Evolutionary conservation across 2,329 filamentous ascomycete genomes (phyloP).

Genomic region (Plectosphaerella cucumerina): DNA sequence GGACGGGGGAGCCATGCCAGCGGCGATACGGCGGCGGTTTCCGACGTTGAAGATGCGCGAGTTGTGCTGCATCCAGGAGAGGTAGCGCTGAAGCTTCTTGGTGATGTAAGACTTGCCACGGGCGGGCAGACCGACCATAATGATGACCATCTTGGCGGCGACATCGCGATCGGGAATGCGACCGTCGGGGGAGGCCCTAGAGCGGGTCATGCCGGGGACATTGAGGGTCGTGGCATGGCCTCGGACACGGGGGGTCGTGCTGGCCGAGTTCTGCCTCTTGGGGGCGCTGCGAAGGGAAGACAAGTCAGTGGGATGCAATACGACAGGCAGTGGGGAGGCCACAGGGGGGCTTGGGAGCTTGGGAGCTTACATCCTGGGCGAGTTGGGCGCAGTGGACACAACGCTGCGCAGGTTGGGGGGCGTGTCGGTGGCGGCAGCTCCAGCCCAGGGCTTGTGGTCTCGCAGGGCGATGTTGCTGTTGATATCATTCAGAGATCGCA

Average conservation of each 20-base stretch:
- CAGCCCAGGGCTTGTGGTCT: constrained; percentile 14
- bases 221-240: constrained; percentile 91
- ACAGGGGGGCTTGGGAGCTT: constrained; percentile 6
- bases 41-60: constrained; percentile 97
- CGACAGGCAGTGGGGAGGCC: neutral
- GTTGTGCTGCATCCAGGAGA: constrained; percentile 97
- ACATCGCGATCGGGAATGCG: constrained; percentile 92
- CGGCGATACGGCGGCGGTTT: constrained; percentile 78
- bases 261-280: constrained; percentile 68
- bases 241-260: constrained; percentile 71
- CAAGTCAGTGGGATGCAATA: constrained; percentile 12
- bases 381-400: constrained; percentile 54
- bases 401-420: constrained; percentile 54
- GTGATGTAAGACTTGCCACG: constrained; percentile 98
- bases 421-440: constrained; percentile 33
- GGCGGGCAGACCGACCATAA: constrained; percentile 96
- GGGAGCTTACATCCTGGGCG: constrained; percentile 51
- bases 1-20: constrained; percentile 45
- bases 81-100: constrained; percentile 91
- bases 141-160: constrained; percentile 91
- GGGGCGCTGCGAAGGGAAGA: constrained; percentile 48
- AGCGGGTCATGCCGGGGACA: constrained; percentile 93
- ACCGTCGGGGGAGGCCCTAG: constrained; percentile 91
- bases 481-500: constrained; percentile 38
- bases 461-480: constrained; percentile 24